Evolutionary conservation across 1,139 yeast species (phyloP).

Genomic region (Candida smagusa): DNA sequence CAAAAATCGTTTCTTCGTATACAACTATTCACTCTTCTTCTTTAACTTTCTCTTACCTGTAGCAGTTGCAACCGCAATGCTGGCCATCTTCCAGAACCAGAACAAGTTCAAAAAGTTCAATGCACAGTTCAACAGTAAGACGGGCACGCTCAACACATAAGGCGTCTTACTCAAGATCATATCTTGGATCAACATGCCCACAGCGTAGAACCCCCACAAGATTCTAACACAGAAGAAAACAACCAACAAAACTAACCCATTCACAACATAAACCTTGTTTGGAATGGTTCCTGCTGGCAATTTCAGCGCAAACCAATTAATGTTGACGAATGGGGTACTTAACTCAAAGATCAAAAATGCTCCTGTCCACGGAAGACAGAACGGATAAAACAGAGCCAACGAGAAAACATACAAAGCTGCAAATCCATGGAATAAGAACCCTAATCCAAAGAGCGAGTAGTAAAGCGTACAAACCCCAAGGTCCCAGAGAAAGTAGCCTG

Average conservation of each 20-base stretch:
- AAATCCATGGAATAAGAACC: conserved; percentile 82
- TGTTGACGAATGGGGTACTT: conserved; percentile 88
- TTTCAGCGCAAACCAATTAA: conserved; percentile 86
- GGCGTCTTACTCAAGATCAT: conserved; percentile 37
- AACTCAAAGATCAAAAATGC: conserved; percentile 82
- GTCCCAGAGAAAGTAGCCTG: conserved; percentile 95
- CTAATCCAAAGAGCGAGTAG: conserved; percentile 68
- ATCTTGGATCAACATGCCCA: conserved; percentile 50
- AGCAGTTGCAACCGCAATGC: conserved; percentile 56
- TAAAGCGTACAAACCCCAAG: conserved; percentile 59
- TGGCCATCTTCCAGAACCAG: conserved; percentile 84
- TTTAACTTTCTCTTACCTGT: conserved; percentile 6
- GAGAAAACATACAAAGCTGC: conserved; percentile 76
- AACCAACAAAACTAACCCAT: conserved; percentile 66
- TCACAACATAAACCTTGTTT: conserved; percentile 51
- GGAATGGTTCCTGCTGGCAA: conserved; percentile 60
- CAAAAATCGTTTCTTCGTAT: neutral
- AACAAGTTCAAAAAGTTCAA: conserved; percentile 67
- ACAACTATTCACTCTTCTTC: conserved; percentile 1
- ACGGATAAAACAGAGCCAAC: conserved; percentile 44
- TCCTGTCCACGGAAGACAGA: conserved; percentile 74
- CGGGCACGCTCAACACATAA: conserved; percentile 36
- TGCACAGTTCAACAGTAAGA: conserved; percentile 59
- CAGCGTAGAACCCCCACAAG: conserved; percentile 85
- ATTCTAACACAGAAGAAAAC: conserved; percentile 78